Conservation (phyloP, 1,139 yeast genomes). For the Diutina siamensis region DNA sequence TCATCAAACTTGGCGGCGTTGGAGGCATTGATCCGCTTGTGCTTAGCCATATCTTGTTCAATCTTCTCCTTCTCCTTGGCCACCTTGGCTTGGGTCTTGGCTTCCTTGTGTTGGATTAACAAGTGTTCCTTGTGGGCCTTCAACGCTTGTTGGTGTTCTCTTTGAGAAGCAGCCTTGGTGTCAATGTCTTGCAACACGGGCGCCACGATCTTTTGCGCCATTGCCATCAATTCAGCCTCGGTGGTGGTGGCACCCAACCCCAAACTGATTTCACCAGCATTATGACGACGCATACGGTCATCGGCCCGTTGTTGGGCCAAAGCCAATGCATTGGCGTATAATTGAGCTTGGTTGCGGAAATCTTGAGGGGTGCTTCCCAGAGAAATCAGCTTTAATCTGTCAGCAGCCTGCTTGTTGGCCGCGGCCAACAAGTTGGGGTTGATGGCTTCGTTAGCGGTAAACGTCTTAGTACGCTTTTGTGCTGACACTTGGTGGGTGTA, state of each 20-base stretch:
- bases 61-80: slow-evolving; percentile 27
- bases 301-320: slow-evolving; percentile 60
- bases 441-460: slow-evolving; percentile 33
- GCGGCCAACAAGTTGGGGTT: slow-evolving; percentile 47
- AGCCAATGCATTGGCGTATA: slow-evolving; percentile 37
- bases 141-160: slow-evolving; percentile 41
- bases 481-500: slow-evolving; percentile 17
- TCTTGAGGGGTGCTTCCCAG: slow-evolving; percentile 21
- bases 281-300: slow-evolving; percentile 36
- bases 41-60: neutral
- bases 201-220: slow-evolving; percentile 73
- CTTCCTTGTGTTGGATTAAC: slow-evolving; percentile 10
- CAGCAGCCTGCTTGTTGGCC: slow-evolving; percentile 50
- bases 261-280: slow-evolving; percentile 52
- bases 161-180: slow-evolving; percentile 59
- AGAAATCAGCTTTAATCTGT: slow-evolving; percentile 31
- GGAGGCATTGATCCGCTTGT: slow-evolving; percentile 34
- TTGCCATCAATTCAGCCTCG: slow-evolving; percentile 61
- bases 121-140: slow-evolving; percentile 23
- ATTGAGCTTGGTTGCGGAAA: slow-evolving; percentile 31
- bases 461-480: slow-evolving; percentile 22
- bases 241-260: slow-evolving; percentile 87
- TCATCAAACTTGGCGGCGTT: slow-evolving; percentile 25
- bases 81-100: slow-evolving; percentile 23
- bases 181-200: slow-evolving; percentile 79